Percentiles rank a stretch among this genome's conserved stretches.
phyloP scores from a whole-genome alignment of 1,284 basidiomycete genomes.

The Leccinum griseonigrum region DNA sequence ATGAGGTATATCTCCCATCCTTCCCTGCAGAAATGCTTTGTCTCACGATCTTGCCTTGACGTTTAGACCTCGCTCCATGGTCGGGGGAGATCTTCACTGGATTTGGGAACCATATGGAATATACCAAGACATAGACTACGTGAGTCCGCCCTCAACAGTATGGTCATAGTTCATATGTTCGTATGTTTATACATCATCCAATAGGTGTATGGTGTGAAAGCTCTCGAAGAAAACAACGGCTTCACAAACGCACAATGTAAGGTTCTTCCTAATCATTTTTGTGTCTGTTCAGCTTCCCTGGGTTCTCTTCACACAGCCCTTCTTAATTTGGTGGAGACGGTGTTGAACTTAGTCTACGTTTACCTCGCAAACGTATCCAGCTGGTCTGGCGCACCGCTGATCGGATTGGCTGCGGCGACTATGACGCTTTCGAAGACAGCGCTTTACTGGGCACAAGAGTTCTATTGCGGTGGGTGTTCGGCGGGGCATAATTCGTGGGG shows the following conservation, averaged over 20 bases:
- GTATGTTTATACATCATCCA: slow-evolving; percentile 20
- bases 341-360: slow-evolving; percentile 74
- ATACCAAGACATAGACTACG: slow-evolving; percentile 72
- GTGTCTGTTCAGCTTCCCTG: not conserved
- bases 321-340: slow-evolving; percentile 79
- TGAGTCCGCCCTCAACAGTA: slow-evolving; percentile 26
- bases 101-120: slow-evolving; percentile 82
- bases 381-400: slow-evolving; percentile 63
- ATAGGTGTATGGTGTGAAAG: slow-evolving; percentile 71
- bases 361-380: slow-evolving; percentile 64
- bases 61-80: slow-evolving; percentile 56
- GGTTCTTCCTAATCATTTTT: slow-evolving; percentile 17
- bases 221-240: slow-evolving; percentile 64
- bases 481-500: slow-evolving; percentile 69
- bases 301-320: slow-evolving; percentile 45
- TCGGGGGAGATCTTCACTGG: slow-evolving; percentile 85
- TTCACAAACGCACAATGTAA: slow-evolving; percentile 87
- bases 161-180: not conserved
- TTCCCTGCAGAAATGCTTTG: not conserved
- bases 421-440: slow-evolving; percentile 86
- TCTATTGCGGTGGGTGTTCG: slow-evolving; percentile 67
- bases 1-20: slow-evolving; percentile 45
- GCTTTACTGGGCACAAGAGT: slow-evolving; percentile 80
- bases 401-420: slow-evolving; percentile 69
- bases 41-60: not conserved